Evolutionary conservation across 495 filamentous ascomycete species (phyloP).

Genomic region (Neurospora sp.): DNA sequence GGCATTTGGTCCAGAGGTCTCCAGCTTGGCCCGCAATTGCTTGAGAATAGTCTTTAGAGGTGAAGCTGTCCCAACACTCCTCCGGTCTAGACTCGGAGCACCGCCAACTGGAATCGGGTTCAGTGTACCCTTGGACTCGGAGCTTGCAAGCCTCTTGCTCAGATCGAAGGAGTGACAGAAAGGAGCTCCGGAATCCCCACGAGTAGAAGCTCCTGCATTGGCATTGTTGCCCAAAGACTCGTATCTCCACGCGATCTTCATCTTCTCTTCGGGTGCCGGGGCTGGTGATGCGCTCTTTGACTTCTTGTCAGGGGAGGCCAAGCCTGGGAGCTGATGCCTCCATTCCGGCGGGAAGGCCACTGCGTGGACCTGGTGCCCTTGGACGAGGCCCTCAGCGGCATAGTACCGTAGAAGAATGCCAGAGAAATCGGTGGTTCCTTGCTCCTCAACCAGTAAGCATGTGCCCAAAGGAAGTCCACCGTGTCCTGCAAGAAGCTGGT

Average conservation of each 20-base stretch:
- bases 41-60: conserved; percentile 57
- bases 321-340: conserved; percentile 71
- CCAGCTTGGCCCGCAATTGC: conserved; percentile 47
- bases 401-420: conserved; percentile 78
- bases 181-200: conserved; percentile 32
- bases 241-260: conserved; percentile 99
- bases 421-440: conserved; percentile 89
- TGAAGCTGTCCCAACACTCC: conserved; percentile 22
- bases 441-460: conserved; percentile 76
- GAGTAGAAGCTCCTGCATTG: conserved; percentile 43
- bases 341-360: conserved; percentile 70
- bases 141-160: conserved; percentile 64
- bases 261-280: conserved; percentile 50
- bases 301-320: conserved; percentile 42
- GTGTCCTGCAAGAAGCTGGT: conserved; percentile 78
- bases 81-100: conserved; percentile 11
- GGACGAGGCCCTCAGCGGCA: conserved; percentile 85
- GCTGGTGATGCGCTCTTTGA: conserved; percentile 30
- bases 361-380: conserved; percentile 81
- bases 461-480: conserved; percentile 78
- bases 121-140: conserved; percentile 34
- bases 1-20: conserved; percentile 42
- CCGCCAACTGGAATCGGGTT: conserved; percentile 34
- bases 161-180: conserved; percentile 92
- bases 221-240: conserved; percentile 59